Evolutionary conservation across 306 rosid species (phyloP), one percentile per base, ranked within the genome.

Genomic region (Hippophae rhamnoides): DNA sequence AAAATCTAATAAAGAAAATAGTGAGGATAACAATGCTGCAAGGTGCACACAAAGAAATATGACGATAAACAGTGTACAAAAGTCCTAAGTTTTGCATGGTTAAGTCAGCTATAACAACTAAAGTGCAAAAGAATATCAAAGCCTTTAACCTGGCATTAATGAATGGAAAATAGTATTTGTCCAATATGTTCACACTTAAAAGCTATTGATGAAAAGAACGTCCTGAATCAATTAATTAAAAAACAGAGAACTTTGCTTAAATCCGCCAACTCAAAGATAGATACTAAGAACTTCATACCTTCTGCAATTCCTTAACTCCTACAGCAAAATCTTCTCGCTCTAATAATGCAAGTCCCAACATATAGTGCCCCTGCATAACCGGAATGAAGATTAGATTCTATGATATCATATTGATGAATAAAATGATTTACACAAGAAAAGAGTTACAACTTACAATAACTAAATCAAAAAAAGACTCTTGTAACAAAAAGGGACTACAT

Each of bases 291-390:
- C 55, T n/a, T 61, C 62, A 42, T 66, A 92, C 99, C 99, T 78
- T 86, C 79, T 86, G 77, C 73, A 93, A 69, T 67, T 86, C 82
- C 72, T 64, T 76, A 48, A 93, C 80, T 64, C 95, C 99, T 72
- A 73, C 80, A 2, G 72, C 56, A 75, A 72, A 71, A 58, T 84
- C 94, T 74, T 80, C 50, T 61, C 54, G 82, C 69, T 66, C 75
- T 13, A 88, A 74, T 62, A 93, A 77, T 53, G 87, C 85, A 65
- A 88, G 96, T 73, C 97, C 99, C 86, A 93, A 67, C 81, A 82
- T 78, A 72, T 88, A 93, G 77, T 93, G 88, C 40, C 84, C 99
- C 99, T 93, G 82, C 58, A 82, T 59, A 47, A 41, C 57, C 7
- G 54, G 56, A 76, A 56, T 58, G 25, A 49, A 43, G 53, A 60